Conservation (phyloP, 2,329 filamentous ascomycete genomes). For the Diaporthe citri region DNA sequence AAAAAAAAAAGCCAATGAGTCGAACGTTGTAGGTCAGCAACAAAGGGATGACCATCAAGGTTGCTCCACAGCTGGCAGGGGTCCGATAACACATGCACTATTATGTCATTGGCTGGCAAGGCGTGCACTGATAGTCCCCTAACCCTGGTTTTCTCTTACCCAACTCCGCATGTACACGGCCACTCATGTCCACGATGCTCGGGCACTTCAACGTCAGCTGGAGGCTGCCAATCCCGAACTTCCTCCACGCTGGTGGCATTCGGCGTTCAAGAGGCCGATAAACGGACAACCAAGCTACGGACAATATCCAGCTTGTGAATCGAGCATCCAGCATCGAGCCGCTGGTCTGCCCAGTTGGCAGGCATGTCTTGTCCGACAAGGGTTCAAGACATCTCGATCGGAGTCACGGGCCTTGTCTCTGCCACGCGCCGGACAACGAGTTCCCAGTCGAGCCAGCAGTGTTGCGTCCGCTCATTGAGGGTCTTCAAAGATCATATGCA, state of each 20-base stretch:
- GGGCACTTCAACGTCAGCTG: background rate
- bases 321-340: background rate
- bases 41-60: background rate
- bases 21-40: background rate
- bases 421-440: no score
- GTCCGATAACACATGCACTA: conserved; percentile 21
- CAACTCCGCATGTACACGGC: background rate
- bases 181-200: background rate
- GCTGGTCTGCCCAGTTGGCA: background rate
- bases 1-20: conserved; percentile 7
- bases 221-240: conserved; percentile 7
- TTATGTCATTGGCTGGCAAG: conserved; percentile 11
- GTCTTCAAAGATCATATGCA: no score
- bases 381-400: no score
- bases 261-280: background rate
- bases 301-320: background rate
- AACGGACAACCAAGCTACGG: background rate
- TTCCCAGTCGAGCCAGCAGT: no score
- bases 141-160: background rate
- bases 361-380: no score
- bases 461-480: no score
- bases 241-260: background rate
- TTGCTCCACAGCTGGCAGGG: conserved; percentile 12
- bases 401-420: no score
- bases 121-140: background rate